Conservation (phyloP, 176 grass and related monocot genomes). For the Carex parvula region DNA sequence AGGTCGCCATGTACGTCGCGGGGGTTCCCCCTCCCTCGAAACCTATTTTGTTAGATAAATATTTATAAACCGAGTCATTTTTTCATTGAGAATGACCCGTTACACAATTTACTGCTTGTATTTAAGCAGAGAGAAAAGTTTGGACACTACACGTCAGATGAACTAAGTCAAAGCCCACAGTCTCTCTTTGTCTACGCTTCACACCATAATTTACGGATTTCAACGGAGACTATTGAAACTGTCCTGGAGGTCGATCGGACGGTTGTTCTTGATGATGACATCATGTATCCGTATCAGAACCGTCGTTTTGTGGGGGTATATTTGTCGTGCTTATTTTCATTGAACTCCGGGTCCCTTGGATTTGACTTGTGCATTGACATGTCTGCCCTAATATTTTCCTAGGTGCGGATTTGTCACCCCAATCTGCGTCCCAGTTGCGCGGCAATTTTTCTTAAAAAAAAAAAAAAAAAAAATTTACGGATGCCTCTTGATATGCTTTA, state of each 20-base stretch:
- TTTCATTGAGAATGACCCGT: neutral
- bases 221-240: slow-evolving; percentile 3
- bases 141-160: neutral
- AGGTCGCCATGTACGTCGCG: neutral
- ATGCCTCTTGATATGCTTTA: no score
- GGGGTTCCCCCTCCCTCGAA: neutral
- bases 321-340: slow-evolving; percentile 19
- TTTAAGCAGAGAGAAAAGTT: neutral
- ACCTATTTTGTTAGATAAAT: neutral
- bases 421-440: neutral
- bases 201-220: slow-evolving; percentile 28
- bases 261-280: neutral
- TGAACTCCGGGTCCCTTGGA: neutral
- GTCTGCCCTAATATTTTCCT: slow-evolving; percentile 9
- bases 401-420: neutral
- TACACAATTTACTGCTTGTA: neutral
- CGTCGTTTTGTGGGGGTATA: slow-evolving; percentile 22
- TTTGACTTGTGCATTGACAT: slow-evolving; percentile 24
- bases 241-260: slow-evolving; percentile 9
- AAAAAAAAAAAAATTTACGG: no score
- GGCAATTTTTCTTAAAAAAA: neutral
- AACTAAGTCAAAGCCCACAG: slow-evolving; percentile 14
- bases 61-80: neutral
- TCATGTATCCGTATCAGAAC: neutral
- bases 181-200: slow-evolving; percentile 17